phyloP scores from a whole-genome alignment of 208 protist species.

The Crithidia bombi region DNA sequence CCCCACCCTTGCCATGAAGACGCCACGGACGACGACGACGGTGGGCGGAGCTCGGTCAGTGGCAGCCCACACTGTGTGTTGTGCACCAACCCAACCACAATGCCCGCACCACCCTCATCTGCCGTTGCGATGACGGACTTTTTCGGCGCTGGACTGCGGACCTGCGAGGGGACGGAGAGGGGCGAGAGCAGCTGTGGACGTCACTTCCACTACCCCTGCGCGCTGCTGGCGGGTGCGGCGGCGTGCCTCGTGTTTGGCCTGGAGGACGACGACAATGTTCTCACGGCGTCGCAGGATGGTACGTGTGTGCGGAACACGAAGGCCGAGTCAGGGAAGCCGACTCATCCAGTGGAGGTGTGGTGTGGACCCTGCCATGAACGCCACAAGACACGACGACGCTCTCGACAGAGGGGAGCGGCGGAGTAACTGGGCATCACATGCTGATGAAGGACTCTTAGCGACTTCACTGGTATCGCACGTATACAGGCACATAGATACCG shows the following conservation, averaged over 20 bases:
- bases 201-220: constrained; percentile 73
- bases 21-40: not conserved
- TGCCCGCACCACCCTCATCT: not conserved
- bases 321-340: not conserved
- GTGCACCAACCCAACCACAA: not conserved
- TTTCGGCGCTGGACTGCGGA: constrained; percentile 24
- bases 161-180: constrained; percentile 14
- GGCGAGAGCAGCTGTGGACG: constrained; percentile 32
- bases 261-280: constrained; percentile 31
- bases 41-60: not conserved
- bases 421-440: too few relatives aligned
- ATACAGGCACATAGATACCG: too few relatives aligned
- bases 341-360: constrained; percentile 53
- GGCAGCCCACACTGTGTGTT: constrained; percentile 12
- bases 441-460: too few relatives aligned
- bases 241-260: constrained; percentile 64
- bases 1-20: not conserved
- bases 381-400: constrained; percentile 9
- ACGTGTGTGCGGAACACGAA: constrained; percentile 6
- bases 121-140: not conserved
- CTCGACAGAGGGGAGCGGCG: not conserved
- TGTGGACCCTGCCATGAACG: constrained; percentile 49
- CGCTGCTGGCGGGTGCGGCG: constrained; percentile 61
- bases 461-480: too few relatives aligned
- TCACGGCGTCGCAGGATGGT: not conserved